A percentile compares a stretch with the other conserved stretches of the same genome.
These are phyloP conservation scores for Meripilus lineatus DNA, from an alignment of 1,284 basidiomycete species.

Conservation along the genomic window DNA sequence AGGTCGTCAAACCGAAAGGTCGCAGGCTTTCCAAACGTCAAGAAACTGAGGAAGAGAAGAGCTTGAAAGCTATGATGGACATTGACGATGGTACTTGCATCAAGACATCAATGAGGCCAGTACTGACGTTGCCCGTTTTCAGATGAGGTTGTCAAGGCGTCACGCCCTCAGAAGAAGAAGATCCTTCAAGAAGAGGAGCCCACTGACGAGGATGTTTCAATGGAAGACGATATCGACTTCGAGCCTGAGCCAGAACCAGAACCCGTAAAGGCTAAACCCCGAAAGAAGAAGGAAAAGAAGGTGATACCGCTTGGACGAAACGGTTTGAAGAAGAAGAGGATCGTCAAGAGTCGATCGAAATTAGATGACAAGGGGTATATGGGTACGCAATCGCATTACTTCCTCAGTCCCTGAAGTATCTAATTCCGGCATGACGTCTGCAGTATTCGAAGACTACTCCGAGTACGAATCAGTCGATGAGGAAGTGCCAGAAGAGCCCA, in stretches of 20 bases:
- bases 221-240: constrained; percentile 29
- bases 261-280: constrained; percentile 36
- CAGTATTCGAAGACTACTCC: constrained; percentile 75
- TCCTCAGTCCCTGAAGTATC: too few species aligned
- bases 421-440: background rate
- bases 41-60: constrained; percentile 26
- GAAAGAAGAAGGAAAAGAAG: constrained; percentile 56
- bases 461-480: constrained; percentile 75
- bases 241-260: constrained; percentile 16
- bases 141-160: constrained; percentile 40
- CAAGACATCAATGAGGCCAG: background rate
- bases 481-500: constrained; percentile 32
- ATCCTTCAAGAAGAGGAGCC: constrained; percentile 11
- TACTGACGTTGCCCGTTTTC: background rate
- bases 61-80: constrained; percentile 66
- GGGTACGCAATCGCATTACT: constrained; percentile 38
- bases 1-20: too few species aligned
- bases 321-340: constrained; percentile 65
- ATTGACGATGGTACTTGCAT: constrained; percentile 61
- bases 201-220: constrained; percentile 21
- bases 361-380: constrained; percentile 67
- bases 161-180: constrained; percentile 15
- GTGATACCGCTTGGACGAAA: constrained; percentile 63
- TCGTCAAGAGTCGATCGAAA: constrained; percentile 51
- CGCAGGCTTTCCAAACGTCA: too few species aligned